Evolutionary conservation across 2,329 filamentous ascomycete species (phyloP).

Genomic region (Sclerotinia subarctica): DNA sequence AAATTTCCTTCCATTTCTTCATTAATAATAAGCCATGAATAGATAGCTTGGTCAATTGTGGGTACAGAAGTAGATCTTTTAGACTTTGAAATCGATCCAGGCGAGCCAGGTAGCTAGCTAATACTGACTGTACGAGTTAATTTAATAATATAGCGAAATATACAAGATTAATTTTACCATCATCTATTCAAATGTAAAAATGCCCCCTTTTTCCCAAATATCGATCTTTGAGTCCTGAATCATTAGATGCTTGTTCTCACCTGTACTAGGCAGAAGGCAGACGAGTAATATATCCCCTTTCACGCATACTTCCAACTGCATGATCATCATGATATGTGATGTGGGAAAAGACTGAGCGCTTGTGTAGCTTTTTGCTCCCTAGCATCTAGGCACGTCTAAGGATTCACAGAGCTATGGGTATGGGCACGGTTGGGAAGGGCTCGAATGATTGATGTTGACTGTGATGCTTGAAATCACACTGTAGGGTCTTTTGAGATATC

Average conservation of each 20-base stretch:
- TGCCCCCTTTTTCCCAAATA: neutral
- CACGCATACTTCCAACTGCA: neutral
- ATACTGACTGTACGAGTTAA: neutral
- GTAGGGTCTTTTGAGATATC: neutral
- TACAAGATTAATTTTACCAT: neutral
- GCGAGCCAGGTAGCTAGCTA: neutral
- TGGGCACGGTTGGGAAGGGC: neutral
- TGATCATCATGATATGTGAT: neutral
- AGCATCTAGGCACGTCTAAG: neutral
- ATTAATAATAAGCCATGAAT: constrained; percentile 3
- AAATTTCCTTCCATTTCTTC: constrained; percentile 1
- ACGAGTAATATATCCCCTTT: neutral
- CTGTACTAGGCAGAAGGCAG: neutral
- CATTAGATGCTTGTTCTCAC: neutral
- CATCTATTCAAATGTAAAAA: neutral
- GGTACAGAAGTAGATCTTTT: neutral
- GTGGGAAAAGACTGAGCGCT: neutral
- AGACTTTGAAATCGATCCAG: neutral
- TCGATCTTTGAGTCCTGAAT: neutral
- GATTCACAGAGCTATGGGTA: constrained; percentile 4
- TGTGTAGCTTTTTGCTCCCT: neutral
- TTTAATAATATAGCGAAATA: neutral
- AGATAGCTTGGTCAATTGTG: neutral
- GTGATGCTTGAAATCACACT: neutral
- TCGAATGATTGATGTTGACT: neutral